Conservation (phyloP, 805 yeast species). For the Yarrowia sp. region DNA sequence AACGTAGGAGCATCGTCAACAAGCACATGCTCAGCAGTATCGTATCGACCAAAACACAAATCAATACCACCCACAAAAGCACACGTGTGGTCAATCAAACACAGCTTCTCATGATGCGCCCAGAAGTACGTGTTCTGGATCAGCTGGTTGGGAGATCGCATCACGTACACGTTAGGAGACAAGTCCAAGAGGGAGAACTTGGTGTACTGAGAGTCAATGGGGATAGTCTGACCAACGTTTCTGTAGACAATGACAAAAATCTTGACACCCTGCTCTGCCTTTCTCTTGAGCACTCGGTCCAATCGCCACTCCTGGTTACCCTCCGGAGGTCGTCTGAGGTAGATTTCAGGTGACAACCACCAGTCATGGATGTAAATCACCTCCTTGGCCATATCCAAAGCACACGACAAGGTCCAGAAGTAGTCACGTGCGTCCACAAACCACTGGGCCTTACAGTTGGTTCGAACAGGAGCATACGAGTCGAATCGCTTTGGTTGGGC, state of each 20-base stretch:
- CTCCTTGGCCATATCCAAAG: slow-evolving; percentile 89
- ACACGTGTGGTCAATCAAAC: slow-evolving; percentile 80
- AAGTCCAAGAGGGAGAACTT: slow-evolving; percentile 86
- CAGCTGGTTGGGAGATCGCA: slow-evolving; percentile 94
- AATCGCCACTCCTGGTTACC: slow-evolving; percentile 93
- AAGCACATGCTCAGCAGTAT: slow-evolving; percentile 92
- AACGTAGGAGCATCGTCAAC: slow-evolving; percentile 61
- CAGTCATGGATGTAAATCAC: slow-evolving; percentile 94
- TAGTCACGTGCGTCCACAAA: slow-evolving; percentile 96
- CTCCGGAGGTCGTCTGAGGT: slow-evolving; percentile 88
- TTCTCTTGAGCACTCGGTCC: slow-evolving; percentile 80
- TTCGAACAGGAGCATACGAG: slow-evolving; percentile 89
- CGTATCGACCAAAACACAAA: slow-evolving; percentile 92
- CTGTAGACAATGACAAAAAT: slow-evolving; percentile 88
- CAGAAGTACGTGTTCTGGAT: slow-evolving; percentile 90
- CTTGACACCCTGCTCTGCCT: slow-evolving; percentile 93
- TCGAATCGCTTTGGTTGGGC: slow-evolving; percentile 69
- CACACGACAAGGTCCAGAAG: slow-evolving; percentile 93
- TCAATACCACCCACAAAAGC: slow-evolving; percentile 96
- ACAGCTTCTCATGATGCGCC: slow-evolving; percentile 97
- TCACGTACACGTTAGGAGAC: slow-evolving; percentile 81
- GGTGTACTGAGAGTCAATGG: slow-evolving; percentile 91
- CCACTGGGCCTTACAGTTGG: slow-evolving; percentile 89
- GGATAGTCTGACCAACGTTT: slow-evolving; percentile 89
- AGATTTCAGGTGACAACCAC: slow-evolving; percentile 97